Evolutionary conservation across 1,284 basidiomycete species (phyloP), one percentile per base, ranked within the genome.

Genomic region (Apiotrichum gamsii): DNA sequence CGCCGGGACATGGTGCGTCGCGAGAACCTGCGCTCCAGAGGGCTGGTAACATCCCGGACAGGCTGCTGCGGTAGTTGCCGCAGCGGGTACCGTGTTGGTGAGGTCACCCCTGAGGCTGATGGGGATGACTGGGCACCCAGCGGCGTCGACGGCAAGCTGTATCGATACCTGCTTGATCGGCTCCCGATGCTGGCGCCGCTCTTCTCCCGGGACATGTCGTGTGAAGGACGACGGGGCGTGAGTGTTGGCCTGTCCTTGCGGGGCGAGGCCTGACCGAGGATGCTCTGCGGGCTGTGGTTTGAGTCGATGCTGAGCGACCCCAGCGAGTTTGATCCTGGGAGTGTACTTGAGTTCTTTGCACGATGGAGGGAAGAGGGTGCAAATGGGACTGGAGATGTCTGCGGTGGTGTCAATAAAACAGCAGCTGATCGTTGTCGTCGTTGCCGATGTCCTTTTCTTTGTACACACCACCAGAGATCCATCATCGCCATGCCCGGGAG

Each of bases 301-400:
- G 53, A 54, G 43, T 54, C 53, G 40, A 54, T 51, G 37, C 49
- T 51, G 29, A 54, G 40, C 3, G 53, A 54, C n/a, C 43, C 47
- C 25, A 54, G 43, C 34, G 52, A 52, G 19, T 39, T 21, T 16
- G 31, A 42, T 10, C 30, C 24, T 4, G 30, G 8, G n/a, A 32
- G n/a, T 11, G 31, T 18, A 10, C 25, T 11, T 6, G 25, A 28
- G 25, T 28, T 28, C 25, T 28, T 28, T 6, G 25, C 11, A 6
- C 25, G 6, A 6, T 28, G 25, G 25, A 28, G 25, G 25, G 25
- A 28, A 6, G 25, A 28, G 8, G 25, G n/a, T n/a, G n/a, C n/a
- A n/a, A n/a, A n/a, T n/a, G n/a, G n/a, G 39, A 40, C 3, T 40
- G 29, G 13, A 31, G 18, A n/a, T n/a, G n/a, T n/a, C n/a, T n/a